Evolutionary conservation across 441 rosid species (phyloP), one percentile per base, ranked within the genome.

Genomic region (Pelargonium australe): DNA sequence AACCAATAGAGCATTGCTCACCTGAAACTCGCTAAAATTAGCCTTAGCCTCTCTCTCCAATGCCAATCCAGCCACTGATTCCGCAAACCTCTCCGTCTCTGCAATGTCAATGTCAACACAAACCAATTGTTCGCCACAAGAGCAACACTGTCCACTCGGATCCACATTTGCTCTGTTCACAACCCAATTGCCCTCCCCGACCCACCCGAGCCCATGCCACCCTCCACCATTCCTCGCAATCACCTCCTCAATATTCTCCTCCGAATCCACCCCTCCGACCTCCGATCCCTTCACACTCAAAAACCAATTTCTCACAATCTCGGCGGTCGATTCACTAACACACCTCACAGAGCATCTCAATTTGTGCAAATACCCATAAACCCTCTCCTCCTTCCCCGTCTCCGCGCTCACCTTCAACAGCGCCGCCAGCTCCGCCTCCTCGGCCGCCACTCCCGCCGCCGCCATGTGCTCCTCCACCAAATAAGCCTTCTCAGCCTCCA

Each of bases 141-240:
- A 82, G 25, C 80, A 78, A 76, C 98, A 90, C 70, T 55, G 73
- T 17, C 98, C 96, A 19, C 31, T 49, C 49, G 53, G 53, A 25
- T 80, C 77, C 58, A 86, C 84, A 66, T 25, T 76, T 66, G 85
- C 87, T 77, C 82, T 88, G 76, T 74, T 73, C 69, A 85, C 83
- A 51, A 66, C 72, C 92, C 92, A 92, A 65, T 76, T 85, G n/a
- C 90, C 96, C 16, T 79, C 72, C 69, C 95, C 96, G 73, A 88
- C 71, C 95, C 96, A 92, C 3, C 96, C 98, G 23, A 79, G 67
- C 57, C 97, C 98, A 67, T 92, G 96, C 95, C 93, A 89, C 67
- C 97, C 96, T 3, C 93, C 91, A 1, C 95, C 96, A 72, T 88
- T 92, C 77, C 76, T 87, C 60, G 68, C 67, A 78, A 80, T 71